A percentile compares a stretch with the other conserved stretches of the same genome.
phyloP scores from a whole-genome alignment of 805 yeast species.

The Torulaspora indica region DNA sequence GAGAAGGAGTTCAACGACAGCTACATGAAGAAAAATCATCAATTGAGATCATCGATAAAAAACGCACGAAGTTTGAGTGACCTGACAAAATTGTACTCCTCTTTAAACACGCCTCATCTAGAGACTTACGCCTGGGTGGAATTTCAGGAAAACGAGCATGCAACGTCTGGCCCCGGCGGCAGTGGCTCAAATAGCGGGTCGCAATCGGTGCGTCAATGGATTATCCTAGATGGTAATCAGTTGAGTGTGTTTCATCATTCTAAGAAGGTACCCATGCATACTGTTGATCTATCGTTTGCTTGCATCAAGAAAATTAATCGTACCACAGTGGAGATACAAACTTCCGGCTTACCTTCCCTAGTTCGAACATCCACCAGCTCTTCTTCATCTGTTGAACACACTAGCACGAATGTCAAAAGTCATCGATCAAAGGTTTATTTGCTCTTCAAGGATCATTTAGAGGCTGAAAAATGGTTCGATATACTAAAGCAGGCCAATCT shows the following conservation, averaged over 20 bases:
- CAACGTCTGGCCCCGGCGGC: not conserved
- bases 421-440: constrained; percentile 36
- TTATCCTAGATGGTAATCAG: constrained; percentile 63
- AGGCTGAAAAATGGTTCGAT: constrained; percentile 50
- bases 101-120: not conserved
- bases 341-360: constrained; percentile 44
- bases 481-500: constrained; percentile 6
- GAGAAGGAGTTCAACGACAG: constrained; percentile 1
- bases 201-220: constrained; percentile 91
- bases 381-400: constrained; percentile 6
- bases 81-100: constrained; percentile 1
- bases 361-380: constrained; percentile 23
- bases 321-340: constrained; percentile 59
- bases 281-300: constrained; percentile 60
- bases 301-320: constrained; percentile 44
- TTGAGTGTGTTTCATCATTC: constrained; percentile 73
- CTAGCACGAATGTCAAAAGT: constrained; percentile 13
- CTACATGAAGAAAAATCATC: constrained; percentile 1
- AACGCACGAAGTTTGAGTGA: constrained; percentile 4
- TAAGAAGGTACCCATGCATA: constrained; percentile 42
- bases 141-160: not conserved
- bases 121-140: constrained; percentile 1
- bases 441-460: constrained; percentile 68
- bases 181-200: not conserved
- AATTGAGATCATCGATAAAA: constrained; percentile 4